Base-by-base conservation (phyloP, 1,284 basidiomycete genomes). In the Irpex sp. region DNA sequence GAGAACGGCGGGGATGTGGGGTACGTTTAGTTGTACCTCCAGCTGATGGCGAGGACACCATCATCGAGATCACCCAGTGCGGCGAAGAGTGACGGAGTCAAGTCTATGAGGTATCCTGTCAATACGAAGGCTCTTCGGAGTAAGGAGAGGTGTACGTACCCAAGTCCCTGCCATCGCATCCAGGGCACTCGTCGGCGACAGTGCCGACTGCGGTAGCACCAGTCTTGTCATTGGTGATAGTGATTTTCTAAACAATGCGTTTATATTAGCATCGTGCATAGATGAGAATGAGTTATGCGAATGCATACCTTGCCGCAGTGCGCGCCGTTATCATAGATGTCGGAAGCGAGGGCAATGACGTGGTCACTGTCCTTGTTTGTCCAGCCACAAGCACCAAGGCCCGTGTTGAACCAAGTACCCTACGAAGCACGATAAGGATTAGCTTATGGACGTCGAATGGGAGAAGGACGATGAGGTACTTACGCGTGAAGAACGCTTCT, bases 401-500 rank as follows among this genome's bases (percentile, higher is more conserved):
- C 80, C 60, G 77, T 74, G 47, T 75, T 60, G 66, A 76, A 81
- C 72, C 74, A 81, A 47, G 78, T 80, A 26, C 78, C 79, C 77
- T 81, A 59, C 53, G 17, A 55, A 43, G 54, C 36, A 58, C 26
- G 15, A 39, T 1, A 13, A 59, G 50, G 17, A 51, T 35, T 2
- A 35, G 49, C 17, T 7, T 35, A 55, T 35, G 21, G 19, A 8
- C 17, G 3, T 58, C n/a, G n/a, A 37, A 11, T 3, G 21, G 15
- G 39, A 7, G 59, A 50, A 50, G 53, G 53, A 61, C 61, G 62
- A 35, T 47, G 33, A 67, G 65, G 86, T 86, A 67, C 74, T 63
- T 68, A 68, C 79, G 81, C 4, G 78, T 76, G 55, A 75, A 57
- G 61, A 21, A 13, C 87, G 81, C 72, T 81, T 84, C 65, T 81